Evolutionary conservation across 768 basidiomycete species (phyloP).

Genomic region (Kwoniella europaea): DNA sequence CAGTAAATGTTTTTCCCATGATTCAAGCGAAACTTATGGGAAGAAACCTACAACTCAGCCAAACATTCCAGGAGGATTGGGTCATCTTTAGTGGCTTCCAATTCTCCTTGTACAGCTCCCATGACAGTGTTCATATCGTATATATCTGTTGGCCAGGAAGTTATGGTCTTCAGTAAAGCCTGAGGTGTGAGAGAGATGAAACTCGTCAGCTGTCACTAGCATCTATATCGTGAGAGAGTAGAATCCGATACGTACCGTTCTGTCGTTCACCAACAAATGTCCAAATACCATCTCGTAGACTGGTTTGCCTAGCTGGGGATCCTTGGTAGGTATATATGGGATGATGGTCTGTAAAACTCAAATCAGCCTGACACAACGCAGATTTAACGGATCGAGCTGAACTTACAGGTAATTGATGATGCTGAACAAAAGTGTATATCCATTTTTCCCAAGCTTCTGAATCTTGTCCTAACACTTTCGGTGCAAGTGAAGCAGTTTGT

Average conservation of each 20-base stretch:
- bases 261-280: conserved; percentile 79
- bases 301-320: conserved; percentile 77
- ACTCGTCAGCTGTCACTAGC: neutral
- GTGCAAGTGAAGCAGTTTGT: conserved; percentile 80
- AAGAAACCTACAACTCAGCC: conserved; percentile 73
- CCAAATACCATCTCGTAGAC: conserved; percentile 96
- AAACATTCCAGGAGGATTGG: conserved; percentile 88
- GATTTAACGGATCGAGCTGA: neutral
- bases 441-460: conserved; percentile 89
- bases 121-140: conserved; percentile 88
- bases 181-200: conserved; percentile 50
- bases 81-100: conserved; percentile 68
- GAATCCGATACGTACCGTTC: conserved; percentile 62
- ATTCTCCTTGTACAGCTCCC: conserved; percentile 80
- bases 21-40: neutral
- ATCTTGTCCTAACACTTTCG: conserved; percentile 82
- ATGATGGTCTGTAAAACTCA: conserved; percentile 72
- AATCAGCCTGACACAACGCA: neutral
- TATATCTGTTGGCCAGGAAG: conserved; percentile 86
- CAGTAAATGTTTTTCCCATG: neutral
- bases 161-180: conserved; percentile 77
- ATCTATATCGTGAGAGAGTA: neutral
- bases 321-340: conserved; percentile 81
- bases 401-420: conserved; percentile 75
- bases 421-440: conserved; percentile 88